Base-by-base conservation (phyloP, 148 eudicot genomes). In the Rhododendron mucronatum region DNA sequence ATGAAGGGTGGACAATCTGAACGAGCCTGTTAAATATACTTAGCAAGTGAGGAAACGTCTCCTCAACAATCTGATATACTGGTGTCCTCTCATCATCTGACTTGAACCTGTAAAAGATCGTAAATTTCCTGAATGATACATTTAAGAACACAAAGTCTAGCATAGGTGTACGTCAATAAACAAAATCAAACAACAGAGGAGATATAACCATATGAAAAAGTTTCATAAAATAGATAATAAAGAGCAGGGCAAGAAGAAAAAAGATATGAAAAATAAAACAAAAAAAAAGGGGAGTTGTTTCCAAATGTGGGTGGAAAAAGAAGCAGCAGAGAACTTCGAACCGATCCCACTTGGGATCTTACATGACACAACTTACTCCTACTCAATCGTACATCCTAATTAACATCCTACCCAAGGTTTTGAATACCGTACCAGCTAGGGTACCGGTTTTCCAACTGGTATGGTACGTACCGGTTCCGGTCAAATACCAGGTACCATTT, bases 31-130 rank as follows among this genome's bases (percentile, higher is more conserved):
- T 93, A 74, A 97, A 94, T 61, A 97, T 93, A 88, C 86, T 93
- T 18, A 95, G 95, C 87, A 97, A 89, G 86, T 90, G 92, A 81
- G 96, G 95, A 91, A 97, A 97, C 44, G 99, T 97, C 89, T 95
- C 99, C 89, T 94, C 96, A 75, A 97, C 98, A 90, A 97, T 90
- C 83, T 87, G 88, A 91, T 91, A 41, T 82, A 94, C 93, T 3
- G 99, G 99, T 33, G 90, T 91, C 89, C 98, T 93, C 91, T 97
- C 99, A 47, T 95, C 99, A 80, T 97, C 99, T 51, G 99, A 97
- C 90, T 95, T 95, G 90, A 97, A 97, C 94, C 99, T 97, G 90
- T 44, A 82, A 53, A 87, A 65, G 5, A 50, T 26, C 69, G 83
- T 37, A 45, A 23, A 83, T 16, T 67, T 67, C 28, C 51, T 26